Conservation (phyloP, 2,329 filamentous ascomycete species). For the Ophiocordyceps camponoti-floridani region DNA sequence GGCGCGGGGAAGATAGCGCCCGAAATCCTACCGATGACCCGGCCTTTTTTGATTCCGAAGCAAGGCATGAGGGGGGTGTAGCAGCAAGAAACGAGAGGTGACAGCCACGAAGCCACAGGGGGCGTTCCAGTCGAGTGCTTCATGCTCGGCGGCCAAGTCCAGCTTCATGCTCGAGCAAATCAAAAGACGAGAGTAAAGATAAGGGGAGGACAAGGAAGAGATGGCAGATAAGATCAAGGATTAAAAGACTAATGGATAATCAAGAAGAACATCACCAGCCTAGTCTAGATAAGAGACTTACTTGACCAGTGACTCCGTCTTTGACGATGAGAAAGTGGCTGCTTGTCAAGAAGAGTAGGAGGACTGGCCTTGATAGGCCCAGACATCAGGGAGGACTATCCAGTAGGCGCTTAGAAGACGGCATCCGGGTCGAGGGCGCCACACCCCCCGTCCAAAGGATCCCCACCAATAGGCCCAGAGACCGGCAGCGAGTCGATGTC, state of each 20-base stretch:
- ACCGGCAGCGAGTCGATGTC: conserved; percentile 24
- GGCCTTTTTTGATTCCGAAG: conserved; percentile 18
- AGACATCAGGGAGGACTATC: conserved; percentile 9
- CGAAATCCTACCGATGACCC: conserved; percentile 17
- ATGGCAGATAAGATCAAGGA: background rate
- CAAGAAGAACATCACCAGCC: too few species aligned
- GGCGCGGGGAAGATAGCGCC: conserved; percentile 7
- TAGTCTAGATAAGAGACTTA: conserved; percentile 1
- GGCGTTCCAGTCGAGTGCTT: conserved; percentile 23
- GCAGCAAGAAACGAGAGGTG: conserved; percentile 22
- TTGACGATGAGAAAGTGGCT: conserved; percentile 2
- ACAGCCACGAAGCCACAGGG: conserved; percentile 27
- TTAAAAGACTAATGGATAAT: too few species aligned
- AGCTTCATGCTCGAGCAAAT: conserved; percentile 5
- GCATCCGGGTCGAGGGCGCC: conserved; percentile 18
- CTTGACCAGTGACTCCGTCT: conserved; percentile 1
- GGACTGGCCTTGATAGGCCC: conserved; percentile 15
- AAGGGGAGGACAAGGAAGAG: conserved; percentile 1
- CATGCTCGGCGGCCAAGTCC: conserved; percentile 14
- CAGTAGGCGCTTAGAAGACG: conserved; percentile 17
- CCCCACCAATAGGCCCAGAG: conserved; percentile 13
- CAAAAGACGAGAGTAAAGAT: conserved; percentile 3
- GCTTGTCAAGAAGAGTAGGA: background rate
- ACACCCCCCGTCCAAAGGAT: conserved; percentile 12
- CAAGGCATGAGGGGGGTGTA: conserved; percentile 22